Base-by-base conservation (phyloP, 1,284 basidiomycete genomes). In the Coniferiporia sulphurascens region DNA sequence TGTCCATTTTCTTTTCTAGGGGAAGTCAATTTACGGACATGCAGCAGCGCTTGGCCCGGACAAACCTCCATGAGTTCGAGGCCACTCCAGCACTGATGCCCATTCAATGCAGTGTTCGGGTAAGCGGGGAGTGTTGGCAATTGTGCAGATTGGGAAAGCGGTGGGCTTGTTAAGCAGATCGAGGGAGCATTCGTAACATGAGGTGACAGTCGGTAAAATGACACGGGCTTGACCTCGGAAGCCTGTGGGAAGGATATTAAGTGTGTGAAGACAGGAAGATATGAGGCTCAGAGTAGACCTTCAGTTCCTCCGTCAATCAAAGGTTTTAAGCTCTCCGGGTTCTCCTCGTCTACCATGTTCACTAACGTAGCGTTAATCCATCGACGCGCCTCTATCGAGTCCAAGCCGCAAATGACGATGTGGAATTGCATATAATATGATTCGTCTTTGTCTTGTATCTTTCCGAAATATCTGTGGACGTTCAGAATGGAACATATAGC, bases 21-120 rank as follows among this genome's bases (percentile, higher is more conserved):
- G 48, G 43, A 51, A 0, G 54, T 63, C 55, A 66, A 60, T 52
- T 44, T 27, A 38, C 34, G 15, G 21, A 48, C 46, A 49, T 8
- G 55, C 44, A 49, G 55, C 27, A 34, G 44, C 13, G 51, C 27
- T 32, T 13, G 54, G 27, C 50, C 27, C 38, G 19, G n/a, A 64
- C 77, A 59, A 58, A 93, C 94, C 92, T 72, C 89, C 91, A 67
- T 91, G 88, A 1, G 94, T 85, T 38, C 86, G 85, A 3, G 96
- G 96, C 97, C 97, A 99, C 73, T 99, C 95, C 38, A 99, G 79
- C n/a, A 99, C 95, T 51, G 92, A 95, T 0, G 97, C 97, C 96
- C 97, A 99, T 74, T 99, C 97, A 70, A 99, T 98, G 70, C 97
- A 99, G 71, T 99, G 97, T 72, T 99, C 97, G 2, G 97, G 97